A percentile compares a stretch with the other conserved stretches of the same genome.
phyloP scores from a whole-genome alignment of 2,329 filamentous ascomycete genomes.

The Fusarium virguliforme region DNA sequence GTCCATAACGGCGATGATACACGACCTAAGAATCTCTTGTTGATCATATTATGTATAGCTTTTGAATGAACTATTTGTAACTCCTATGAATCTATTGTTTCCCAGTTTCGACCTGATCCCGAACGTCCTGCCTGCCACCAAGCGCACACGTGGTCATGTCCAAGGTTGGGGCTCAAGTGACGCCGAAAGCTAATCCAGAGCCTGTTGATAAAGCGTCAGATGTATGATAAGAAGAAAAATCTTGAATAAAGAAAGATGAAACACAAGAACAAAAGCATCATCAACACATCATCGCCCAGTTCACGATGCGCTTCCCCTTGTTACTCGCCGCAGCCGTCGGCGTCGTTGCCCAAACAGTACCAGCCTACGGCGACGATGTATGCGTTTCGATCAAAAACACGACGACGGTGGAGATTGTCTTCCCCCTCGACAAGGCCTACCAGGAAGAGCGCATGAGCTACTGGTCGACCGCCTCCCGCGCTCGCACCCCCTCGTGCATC shows the following conservation, averaged over 20 bases:
- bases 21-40: no score
- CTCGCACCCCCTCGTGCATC: constrained; percentile 64
- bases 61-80: no score
- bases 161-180: no score
- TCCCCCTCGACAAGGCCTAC: constrained; percentile 54
- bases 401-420: constrained; percentile 17
- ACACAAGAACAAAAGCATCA: background rate
- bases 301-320: background rate
- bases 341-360: background rate
- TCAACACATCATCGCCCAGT: background rate
- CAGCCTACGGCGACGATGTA: constrained; percentile 17
- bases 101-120: no score
- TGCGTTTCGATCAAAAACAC: constrained; percentile 16
- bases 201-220: no score
- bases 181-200: no score
- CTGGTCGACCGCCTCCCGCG: constrained; percentile 63
- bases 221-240: no score
- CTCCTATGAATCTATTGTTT: no score
- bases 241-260: background rate
- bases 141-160: no score
- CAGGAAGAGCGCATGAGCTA: constrained; percentile 59
- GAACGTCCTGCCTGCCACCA: no score
- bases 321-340: background rate
- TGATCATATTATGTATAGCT: no score
- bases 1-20: no score